Base-by-base conservation (phyloP, 257 asterid species). In the Orobanche coerulescens region DNA sequence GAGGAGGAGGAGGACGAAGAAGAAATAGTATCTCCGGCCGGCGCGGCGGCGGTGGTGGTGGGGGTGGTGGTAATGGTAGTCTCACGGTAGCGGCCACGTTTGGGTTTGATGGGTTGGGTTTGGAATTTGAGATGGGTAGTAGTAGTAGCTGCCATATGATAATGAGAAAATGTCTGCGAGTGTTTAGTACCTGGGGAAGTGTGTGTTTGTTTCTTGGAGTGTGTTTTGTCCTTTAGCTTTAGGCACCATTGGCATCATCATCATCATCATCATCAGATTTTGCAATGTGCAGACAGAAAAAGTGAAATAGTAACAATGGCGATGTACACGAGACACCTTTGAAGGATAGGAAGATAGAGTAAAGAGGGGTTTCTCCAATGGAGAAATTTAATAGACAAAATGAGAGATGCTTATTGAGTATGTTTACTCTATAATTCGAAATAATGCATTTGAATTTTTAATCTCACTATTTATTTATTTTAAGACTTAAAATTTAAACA, bases 51-150 rank as follows among this genome's bases (percentile, higher is more conserved):
- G 49, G 64, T 30, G 60, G 50, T 19, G 47, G 66, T 9, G 55
- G 80, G 37, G 12, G 78, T 65, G 66, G 84, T 40, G 31, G 95
- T 77, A 61, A 88, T 85, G 46, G 95, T 83, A 60, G 90, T 83
- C 52, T 75, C 85, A 6, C 87, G 89, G 79, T 26, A 75, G 59
- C 94, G 89, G 60, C 91, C 94, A 60, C 88, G 89, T 34, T 83
- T 88, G 63, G 74, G 79, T 51, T 81, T 79, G 51, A 76, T 42
- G 69, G 78, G 76, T 24, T 82, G 80, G 62, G 74, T 71, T 67
- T 73, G 85, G 74, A 77, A 77, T 44, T 81, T 81, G 76, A 83
- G 82, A 50, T 75, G 81, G 46, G 88, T 20, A 24, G 86, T 71
- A 5, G 84, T 69, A 36, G 84, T 78, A 67, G 94, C 79, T 73